A percentile compares a stretch with the other conserved stretches of the same genome.
Evolutionary conservation across 2,329 filamentous ascomycete genomes (phyloP).

Genomic region (Pseudogymnoascus verrucosus): DNA sequence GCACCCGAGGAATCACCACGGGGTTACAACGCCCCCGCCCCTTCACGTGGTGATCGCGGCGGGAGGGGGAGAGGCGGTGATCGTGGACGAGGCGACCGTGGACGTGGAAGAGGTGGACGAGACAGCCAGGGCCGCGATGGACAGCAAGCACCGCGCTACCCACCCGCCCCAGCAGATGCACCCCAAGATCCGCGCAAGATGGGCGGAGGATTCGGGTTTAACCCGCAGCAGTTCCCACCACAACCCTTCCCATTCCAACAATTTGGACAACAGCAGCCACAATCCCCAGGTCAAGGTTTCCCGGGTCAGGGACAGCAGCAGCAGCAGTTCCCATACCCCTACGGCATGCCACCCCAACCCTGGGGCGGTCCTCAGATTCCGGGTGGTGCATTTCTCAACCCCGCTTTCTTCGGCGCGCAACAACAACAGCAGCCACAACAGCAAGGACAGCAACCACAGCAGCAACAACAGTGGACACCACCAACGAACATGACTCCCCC

Average conservation of each 20-base stretch:
- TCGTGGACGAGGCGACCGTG: constrained; percentile 24
- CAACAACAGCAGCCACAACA: constrained; percentile 30
- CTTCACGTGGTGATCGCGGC: constrained; percentile 18
- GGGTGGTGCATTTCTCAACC: constrained; percentile 46
- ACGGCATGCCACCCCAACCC: constrained; percentile 37
- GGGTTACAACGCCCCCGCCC: constrained; percentile 19
- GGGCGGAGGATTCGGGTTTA: neutral
- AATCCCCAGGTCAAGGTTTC: constrained; percentile 6
- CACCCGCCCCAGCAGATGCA: constrained; percentile 9
- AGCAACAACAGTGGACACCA: constrained; percentile 22
- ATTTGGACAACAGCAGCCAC: constrained; percentile 20
- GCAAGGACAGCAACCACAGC: constrained; percentile 25
- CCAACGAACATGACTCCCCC: neutral
- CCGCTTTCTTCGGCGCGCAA: constrained; percentile 46
- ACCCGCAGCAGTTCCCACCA: neutral
- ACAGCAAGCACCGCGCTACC: constrained; percentile 21
- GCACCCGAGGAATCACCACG: constrained; percentile 31
- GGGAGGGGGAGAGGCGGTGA: constrained; percentile 31
- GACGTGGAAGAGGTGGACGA: constrained; percentile 26
- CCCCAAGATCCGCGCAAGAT: constrained; percentile 20
- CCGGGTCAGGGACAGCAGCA: constrained; percentile 15
- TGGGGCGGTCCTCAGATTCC: constrained; percentile 31
- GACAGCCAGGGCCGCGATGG: constrained; percentile 36
- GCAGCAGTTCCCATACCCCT: constrained; percentile 34
- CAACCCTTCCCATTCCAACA: constrained; percentile 13